Conservation (phyloP, 2,329 filamentous ascomycete species). For the Tolypocladium album region DNA sequence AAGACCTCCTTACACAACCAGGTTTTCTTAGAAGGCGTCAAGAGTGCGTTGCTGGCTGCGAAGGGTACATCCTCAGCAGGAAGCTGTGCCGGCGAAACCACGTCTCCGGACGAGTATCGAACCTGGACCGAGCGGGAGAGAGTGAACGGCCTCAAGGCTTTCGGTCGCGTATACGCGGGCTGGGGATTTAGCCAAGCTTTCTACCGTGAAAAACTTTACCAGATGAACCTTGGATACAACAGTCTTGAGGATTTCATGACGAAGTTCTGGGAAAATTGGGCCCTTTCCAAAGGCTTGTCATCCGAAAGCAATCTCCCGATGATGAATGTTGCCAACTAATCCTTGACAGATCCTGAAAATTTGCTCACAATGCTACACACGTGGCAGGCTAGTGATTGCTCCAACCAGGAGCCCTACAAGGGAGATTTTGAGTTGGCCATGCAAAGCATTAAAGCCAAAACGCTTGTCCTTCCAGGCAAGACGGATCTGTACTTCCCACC, state of each 20-base stretch:
- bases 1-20: conserved; percentile 40
- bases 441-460: conserved; percentile 60
- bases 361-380: conserved; percentile 65
- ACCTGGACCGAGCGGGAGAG: conserved; percentile 30
- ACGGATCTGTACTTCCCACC: conserved; percentile 77
- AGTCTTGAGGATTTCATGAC: conserved; percentile 64
- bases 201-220: conserved; percentile 61
- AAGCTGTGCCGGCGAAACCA: conserved; percentile 18
- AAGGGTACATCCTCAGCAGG: conserved; percentile 40
- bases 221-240: conserved; percentile 52
- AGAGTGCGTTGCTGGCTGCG: conserved; percentile 30
- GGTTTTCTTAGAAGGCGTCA: conserved; percentile 44
- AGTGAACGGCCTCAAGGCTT: conserved; percentile 47
- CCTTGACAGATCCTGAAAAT: conserved; percentile 54
- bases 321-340: neutral
- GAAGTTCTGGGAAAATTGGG: conserved; percentile 69
- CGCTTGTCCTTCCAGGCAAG: conserved; percentile 57
- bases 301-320: neutral
- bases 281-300: conserved; percentile 42
- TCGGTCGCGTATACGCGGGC: conserved; percentile 66
- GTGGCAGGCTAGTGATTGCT: conserved; percentile 67
- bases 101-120: conserved; percentile 5
- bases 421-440: conserved; percentile 56
- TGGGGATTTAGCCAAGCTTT: conserved; percentile 76
- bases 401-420: conserved; percentile 56